These are phyloP conservation scores for Rhododendron ovatum DNA, from an alignment of 148 eudicot species.

Conservation along the genomic window DNA sequence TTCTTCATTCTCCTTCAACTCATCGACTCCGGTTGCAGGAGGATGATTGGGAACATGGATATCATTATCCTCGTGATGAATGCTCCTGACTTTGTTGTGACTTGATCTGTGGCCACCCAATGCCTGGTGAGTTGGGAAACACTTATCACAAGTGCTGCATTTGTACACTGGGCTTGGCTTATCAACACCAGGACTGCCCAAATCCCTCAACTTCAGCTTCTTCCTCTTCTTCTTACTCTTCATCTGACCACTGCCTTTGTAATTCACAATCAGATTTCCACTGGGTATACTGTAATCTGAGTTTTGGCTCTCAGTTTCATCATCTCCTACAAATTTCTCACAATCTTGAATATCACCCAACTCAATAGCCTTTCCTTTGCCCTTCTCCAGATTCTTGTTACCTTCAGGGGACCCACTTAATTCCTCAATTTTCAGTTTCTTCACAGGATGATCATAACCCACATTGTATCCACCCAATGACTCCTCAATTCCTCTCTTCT, in stretches of 20 bases:
- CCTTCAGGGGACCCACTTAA: not conserved
- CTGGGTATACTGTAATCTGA: not conserved
- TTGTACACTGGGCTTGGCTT: slow-evolving; percentile 19
- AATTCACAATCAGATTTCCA: not conserved
- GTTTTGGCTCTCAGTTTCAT: not conserved
- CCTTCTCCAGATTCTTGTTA: not conserved
- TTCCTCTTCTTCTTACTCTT: slow-evolving; percentile 18
- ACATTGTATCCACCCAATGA: not conserved
- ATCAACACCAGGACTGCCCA: slow-evolving; percentile 3
- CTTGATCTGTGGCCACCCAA: slow-evolving; percentile 57
- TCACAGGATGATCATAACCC: not conserved
- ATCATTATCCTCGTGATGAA: not conserved
- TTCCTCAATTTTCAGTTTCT: slow-evolving; percentile 6
- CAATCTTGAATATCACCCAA: not conserved
- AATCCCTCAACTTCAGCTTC: slow-evolving; percentile 23
- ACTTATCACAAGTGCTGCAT: slow-evolving; percentile 41
- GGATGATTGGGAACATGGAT: not conserved
- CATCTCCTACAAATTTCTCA: not conserved
- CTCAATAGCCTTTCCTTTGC: not conserved
- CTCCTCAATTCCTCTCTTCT: slow-evolving; percentile 7
- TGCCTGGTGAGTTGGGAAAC: slow-evolving; percentile 43
- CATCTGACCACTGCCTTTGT: not conserved
- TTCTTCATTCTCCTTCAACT: slow-evolving; percentile 4
- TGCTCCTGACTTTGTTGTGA: slow-evolving; percentile 26
- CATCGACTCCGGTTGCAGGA: not conserved